A percentile compares a stretch with the other conserved stretches of the same genome.
phyloP scores from a whole-genome alignment of 179 eudicot species.

The Gypsophila paniculata region DNA sequence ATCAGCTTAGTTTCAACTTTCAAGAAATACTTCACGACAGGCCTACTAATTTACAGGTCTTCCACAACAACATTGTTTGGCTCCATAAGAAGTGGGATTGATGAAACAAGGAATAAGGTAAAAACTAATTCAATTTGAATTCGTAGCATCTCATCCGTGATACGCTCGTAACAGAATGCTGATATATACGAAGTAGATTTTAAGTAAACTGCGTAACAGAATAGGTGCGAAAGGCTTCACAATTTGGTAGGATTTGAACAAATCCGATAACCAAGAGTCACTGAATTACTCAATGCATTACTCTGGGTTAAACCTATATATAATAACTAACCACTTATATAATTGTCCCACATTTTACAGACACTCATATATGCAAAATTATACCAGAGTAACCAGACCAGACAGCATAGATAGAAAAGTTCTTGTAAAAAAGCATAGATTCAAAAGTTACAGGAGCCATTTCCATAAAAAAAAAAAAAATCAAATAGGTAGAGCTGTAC shows the following conservation, averaged over 20 bases:
- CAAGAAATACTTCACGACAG: not conserved
- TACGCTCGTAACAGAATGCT: no score
- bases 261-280: not conserved
- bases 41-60: not conserved
- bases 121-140: no score
- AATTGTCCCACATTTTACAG: constrained; percentile 1
- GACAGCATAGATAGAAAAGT: no score
- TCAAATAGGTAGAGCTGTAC: not conserved
- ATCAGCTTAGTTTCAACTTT: not conserved
- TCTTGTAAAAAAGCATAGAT: no score
- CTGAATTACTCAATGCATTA: not conserved
- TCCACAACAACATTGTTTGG: not conserved
- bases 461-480: not conserved
- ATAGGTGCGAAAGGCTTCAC: no score
- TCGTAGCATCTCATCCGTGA: no score
- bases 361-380: not conserved
- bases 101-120: not conserved
- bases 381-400: no score
- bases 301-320: not conserved
- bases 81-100: not conserved
- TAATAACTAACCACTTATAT: not conserved
- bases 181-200: no score
- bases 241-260: no score
- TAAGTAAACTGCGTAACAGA: no score
- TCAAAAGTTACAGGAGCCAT: not conserved